phyloP scores from a whole-genome alignment of 2,329 filamentous ascomycete genomes.

The Lizonia empirigonia region DNA sequence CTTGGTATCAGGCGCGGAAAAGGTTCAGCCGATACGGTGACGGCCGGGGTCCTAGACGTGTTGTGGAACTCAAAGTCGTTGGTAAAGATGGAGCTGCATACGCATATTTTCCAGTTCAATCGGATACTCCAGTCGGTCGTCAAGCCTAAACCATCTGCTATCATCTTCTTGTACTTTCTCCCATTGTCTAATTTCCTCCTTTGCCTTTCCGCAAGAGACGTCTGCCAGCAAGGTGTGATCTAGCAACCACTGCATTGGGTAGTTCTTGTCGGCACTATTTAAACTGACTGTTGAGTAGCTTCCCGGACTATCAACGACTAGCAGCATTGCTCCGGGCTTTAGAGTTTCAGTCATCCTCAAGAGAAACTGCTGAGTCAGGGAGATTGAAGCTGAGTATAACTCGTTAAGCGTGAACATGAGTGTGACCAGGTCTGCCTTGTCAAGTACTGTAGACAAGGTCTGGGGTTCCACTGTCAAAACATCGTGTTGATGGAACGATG shows the following conservation, averaged over 20 bases:
- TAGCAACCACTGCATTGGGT: slow-evolving; percentile 93
- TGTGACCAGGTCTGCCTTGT: slow-evolving; percentile 64
- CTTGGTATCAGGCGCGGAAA: neutral
- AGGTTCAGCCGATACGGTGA: neutral
- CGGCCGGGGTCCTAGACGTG: neutral
- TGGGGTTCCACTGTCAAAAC: slow-evolving; percentile 52
- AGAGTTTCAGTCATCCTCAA: slow-evolving; percentile 67
- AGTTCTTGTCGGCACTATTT: slow-evolving; percentile 63
- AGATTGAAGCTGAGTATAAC: slow-evolving; percentile 78
- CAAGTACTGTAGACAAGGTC: slow-evolving; percentile 42
- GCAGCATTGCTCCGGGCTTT: slow-evolving; percentile 67
- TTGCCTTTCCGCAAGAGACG: slow-evolving; percentile 14
- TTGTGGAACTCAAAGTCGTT: neutral
- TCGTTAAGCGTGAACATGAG: slow-evolving; percentile 96
- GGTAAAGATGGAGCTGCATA: slow-evolving; percentile 87
- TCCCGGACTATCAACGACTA: slow-evolving; percentile 91
- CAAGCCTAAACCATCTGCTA: slow-evolving; percentile 82
- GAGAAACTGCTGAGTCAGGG: slow-evolving; percentile 77
- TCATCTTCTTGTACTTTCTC: slow-evolving; percentile 76
- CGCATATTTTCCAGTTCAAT: slow-evolving; percentile 93
- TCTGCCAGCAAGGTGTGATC: slow-evolving; percentile 74
- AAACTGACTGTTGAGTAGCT: slow-evolving; percentile 86
- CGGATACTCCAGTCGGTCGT: slow-evolving; percentile 70
- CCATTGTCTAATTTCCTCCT: slow-evolving; percentile 59
- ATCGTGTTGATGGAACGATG: slow-evolving; percentile 58